These are phyloP conservation scores for Talaromyces verruculosus DNA, from an alignment of 2,329 filamentous ascomycete species.

Conservation along the genomic window DNA sequence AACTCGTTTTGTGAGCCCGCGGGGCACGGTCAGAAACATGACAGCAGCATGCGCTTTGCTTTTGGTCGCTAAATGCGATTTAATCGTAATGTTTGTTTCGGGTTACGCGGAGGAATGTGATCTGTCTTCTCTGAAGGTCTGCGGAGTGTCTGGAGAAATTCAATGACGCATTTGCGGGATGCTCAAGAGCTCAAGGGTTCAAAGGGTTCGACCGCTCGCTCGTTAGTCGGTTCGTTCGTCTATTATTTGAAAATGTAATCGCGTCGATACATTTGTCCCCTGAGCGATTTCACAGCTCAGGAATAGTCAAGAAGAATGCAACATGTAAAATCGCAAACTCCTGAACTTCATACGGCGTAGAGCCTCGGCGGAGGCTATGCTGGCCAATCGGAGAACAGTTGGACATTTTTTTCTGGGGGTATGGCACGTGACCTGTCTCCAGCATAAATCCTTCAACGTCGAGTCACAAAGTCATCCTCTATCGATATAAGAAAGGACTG, in stretches of 20 bases:
- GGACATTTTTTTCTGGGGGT: not conserved
- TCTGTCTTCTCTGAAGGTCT: not conserved
- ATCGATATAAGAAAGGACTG: no score
- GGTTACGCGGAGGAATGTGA: not conserved
- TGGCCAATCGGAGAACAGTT: not conserved
- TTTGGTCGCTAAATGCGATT: not conserved
- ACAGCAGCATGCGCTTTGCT: not conserved
- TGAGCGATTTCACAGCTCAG: not conserved
- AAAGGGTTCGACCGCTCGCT: not conserved
- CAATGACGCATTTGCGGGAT: not conserved
- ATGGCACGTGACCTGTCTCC: not conserved
- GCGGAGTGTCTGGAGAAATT: not conserved
- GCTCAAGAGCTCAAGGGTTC: not conserved
- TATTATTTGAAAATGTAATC: not conserved
- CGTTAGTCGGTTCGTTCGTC: not conserved
- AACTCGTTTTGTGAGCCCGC: conserved; percentile 7
- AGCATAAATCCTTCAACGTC: not conserved
- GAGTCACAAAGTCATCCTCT: no score
- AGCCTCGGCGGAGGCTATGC: not conserved
- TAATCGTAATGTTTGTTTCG: not conserved
- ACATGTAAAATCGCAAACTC: not conserved
- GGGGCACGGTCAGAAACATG: conserved; percentile 15
- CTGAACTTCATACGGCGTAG: not conserved
- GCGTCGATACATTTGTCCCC: not conserved
- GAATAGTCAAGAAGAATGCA: not conserved